Evolutionary conservation across 306 rosid genomes (phyloP).

Genomic region (Citrullus amarus): DNA sequence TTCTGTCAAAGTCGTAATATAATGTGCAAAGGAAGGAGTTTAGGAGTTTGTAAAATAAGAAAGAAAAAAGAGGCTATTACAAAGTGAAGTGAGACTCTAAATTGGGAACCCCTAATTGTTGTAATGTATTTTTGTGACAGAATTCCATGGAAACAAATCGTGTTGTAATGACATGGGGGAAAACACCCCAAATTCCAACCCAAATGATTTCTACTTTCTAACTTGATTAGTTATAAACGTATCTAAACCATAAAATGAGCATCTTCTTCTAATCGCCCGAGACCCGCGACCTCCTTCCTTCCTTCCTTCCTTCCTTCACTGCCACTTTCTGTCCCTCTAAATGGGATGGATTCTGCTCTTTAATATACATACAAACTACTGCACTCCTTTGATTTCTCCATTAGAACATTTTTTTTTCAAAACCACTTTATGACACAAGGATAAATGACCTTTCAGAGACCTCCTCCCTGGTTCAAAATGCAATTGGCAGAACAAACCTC

Average conservation of each 20-base stretch:
- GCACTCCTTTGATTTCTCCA: background rate
- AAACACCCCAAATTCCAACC: background rate
- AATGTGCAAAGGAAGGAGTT: background rate
- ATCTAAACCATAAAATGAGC: conserved; percentile 13
- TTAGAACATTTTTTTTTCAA: background rate
- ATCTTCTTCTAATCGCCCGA: conserved; percentile 4
- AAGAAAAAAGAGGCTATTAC: background rate
- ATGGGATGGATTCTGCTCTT: background rate
- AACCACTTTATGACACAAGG: background rate
- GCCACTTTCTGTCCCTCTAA: conserved; percentile 9
- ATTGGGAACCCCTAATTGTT: background rate
- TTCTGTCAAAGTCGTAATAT: background rate
- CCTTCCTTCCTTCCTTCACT: conserved; percentile 14
- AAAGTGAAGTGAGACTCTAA: conserved; percentile 9
- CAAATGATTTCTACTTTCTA: conserved; percentile 2
- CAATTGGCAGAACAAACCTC: conserved; percentile 23
- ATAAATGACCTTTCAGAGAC: background rate
- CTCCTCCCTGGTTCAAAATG: conserved; percentile 17
- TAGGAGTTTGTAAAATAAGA: background rate
- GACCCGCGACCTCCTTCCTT: background rate
- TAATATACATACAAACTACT: conserved; percentile 24
- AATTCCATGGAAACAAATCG: background rate
- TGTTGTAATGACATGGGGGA: background rate
- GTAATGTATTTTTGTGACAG: conserved; percentile 1
- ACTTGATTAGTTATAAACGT: conserved; percentile 11